Evolutionary conservation across 2,329 filamentous ascomycete genomes (phyloP).

Genomic region (Raffaelea arxii): DNA sequence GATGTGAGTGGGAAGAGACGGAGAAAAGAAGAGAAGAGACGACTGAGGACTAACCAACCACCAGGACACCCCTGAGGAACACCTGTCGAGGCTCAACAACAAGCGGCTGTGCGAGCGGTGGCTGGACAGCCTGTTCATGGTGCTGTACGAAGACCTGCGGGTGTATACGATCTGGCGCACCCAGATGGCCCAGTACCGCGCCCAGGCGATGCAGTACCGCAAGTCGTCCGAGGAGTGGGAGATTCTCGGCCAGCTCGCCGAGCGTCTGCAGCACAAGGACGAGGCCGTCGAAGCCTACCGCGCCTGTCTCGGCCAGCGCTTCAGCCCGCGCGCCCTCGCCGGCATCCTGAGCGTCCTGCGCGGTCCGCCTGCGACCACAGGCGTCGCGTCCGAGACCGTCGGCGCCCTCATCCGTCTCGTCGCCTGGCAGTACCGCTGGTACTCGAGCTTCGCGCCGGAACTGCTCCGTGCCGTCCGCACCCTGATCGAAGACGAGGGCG

Average conservation of each 20-base stretch:
- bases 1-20: slow-evolving; percentile 55
- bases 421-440: slow-evolving; percentile 98
- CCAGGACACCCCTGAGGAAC: slow-evolving; percentile 34
- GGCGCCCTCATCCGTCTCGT: slow-evolving; percentile 83
- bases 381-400: slow-evolving; percentile 55
- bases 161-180: slow-evolving; percentile 99
- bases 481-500: slow-evolving; percentile 93
- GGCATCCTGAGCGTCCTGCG: slow-evolving; percentile 77
- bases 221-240: slow-evolving; percentile 98
- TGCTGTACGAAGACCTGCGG: slow-evolving; percentile 91
- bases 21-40: not conserved
- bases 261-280: slow-evolving; percentile 82
- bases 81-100: slow-evolving; percentile 88
- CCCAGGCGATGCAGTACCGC: slow-evolving; percentile 90
- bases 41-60: not conserved
- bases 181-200: slow-evolving; percentile 90
- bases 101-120: slow-evolving; percentile 95
- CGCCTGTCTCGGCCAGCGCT: slow-evolving; percentile 75
- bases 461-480: slow-evolving; percentile 80
- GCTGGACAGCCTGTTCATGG: slow-evolving; percentile 99
- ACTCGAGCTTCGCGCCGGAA: slow-evolving; percentile 95
- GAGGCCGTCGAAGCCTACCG: slow-evolving; percentile 92
- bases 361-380: slow-evolving; percentile 8
- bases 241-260: slow-evolving; percentile 85
- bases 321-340: slow-evolving; percentile 84